Evolutionary conservation across 768 basidiomycete species (phyloP).

Genomic region (Tylopilus rubrobrunneus): DNA sequence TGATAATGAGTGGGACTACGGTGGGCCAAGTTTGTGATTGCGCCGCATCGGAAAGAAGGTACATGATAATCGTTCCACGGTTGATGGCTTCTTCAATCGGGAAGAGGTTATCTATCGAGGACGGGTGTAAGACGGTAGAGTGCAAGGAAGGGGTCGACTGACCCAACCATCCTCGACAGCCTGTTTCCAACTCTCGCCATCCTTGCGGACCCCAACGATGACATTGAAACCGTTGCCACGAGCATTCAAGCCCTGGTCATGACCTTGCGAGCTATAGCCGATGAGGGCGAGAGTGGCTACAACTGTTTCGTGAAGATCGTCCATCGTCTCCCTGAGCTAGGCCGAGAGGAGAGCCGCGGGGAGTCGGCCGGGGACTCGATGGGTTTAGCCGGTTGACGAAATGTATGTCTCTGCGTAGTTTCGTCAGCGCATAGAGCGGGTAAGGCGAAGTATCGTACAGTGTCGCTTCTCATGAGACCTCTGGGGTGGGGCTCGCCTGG

Average conservation of each 20-base stretch:
- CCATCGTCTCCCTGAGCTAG: too few species aligned
- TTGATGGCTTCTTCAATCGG: conserved; percentile 97
- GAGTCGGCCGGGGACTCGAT: conserved; percentile 79
- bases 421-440: background rate
- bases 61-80: conserved; percentile 98
- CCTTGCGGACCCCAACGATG: conserved; percentile 96
- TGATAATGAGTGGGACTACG: conserved; percentile 91
- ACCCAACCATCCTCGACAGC: conserved; percentile 97
- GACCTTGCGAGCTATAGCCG: conserved; percentile 98
- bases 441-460: conserved; percentile 35
- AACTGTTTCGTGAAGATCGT: too few species aligned
- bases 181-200: conserved; percentile 95
- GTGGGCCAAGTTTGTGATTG: conserved; percentile 94
- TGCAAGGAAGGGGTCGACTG: conserved; percentile 21
- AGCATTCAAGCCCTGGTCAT: conserved; percentile 97
- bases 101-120: conserved; percentile 82
- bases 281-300: conserved; percentile 98
- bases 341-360: conserved; percentile 76
- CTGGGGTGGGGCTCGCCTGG: conserved; percentile 77
- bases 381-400: conserved; percentile 69
- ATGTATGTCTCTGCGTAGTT: conserved; percentile 64
- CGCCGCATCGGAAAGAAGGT: conserved; percentile 98
- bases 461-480: conserved; percentile 68
- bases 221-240: conserved; percentile 99
- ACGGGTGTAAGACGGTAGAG: background rate